Evolutionary conservation across 352 stramenopile genomes (phyloP).

Genomic region (Pythium rhizo-oryzae): DNA sequence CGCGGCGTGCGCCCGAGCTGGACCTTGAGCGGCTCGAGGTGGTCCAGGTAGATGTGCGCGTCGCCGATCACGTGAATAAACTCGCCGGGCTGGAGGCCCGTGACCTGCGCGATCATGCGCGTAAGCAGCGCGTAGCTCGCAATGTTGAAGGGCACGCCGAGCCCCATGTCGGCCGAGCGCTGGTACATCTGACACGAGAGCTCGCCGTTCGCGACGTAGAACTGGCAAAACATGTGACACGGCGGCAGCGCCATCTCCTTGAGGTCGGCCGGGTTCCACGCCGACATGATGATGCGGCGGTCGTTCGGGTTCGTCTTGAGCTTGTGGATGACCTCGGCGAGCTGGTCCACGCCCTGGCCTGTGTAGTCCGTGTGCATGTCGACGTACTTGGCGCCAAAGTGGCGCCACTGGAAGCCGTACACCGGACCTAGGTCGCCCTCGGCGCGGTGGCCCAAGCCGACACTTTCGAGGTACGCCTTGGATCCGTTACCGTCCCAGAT

Average conservation of each 20-base stretch:
- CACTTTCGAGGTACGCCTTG: conserved; percentile 93
- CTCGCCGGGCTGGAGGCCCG: conserved; percentile 93
- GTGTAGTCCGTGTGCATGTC: conserved; percentile 99
- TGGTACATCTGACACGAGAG: conserved; percentile 98
- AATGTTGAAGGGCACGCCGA: conserved; percentile 99
- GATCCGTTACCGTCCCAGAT: conserved; percentile 99
- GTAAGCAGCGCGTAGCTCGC: conserved; percentile 98
- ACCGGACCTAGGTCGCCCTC: conserved; percentile 97
- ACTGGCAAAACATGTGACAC: conserved; percentile 99
- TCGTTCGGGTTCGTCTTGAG: conserved; percentile 97
- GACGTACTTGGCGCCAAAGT: conserved; percentile 99
- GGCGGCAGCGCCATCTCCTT: conserved; percentile 98
- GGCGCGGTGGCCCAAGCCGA: conserved; percentile 94
- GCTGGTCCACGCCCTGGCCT: conserved; percentile 98
- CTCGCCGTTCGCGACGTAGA: conserved; percentile 86
- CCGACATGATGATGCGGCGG: conserved; percentile 97
- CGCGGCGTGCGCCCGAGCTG: conserved; percentile 94
- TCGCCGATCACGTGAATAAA: conserved; percentile 99
- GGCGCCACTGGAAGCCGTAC: conserved; percentile 99
- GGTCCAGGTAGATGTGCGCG: conserved; percentile 99
- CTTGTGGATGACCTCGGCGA: conserved; percentile 97
- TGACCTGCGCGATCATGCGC: conserved; percentile 96
- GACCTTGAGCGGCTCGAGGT: conserved; percentile 96
- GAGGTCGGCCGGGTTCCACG: conserved; percentile 99
- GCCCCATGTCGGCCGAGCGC: conserved; percentile 98